These are phyloP conservation scores for Podaxis sp. DNA, from an alignment of 768 basidiomycete genomes.

Conservation along the genomic window DNA sequence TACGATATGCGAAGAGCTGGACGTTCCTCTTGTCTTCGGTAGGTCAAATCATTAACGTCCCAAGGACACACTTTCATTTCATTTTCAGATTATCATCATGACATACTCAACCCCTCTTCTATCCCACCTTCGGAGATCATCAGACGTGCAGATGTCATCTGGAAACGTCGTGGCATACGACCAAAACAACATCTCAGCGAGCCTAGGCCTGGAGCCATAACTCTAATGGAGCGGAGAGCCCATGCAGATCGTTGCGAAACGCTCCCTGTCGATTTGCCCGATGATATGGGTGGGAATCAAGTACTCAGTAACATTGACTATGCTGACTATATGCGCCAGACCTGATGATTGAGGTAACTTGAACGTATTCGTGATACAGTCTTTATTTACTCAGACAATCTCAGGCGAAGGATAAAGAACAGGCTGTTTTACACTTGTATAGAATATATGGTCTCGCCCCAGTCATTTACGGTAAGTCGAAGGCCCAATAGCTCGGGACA, in stretches of 20 bases:
- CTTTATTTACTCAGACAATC: constrained; percentile 12
- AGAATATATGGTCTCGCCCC: constrained; percentile 72
- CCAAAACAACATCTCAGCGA: constrained; percentile 95
- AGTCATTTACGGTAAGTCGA: constrained; percentile 54
- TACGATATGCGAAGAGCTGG: constrained; percentile 82
- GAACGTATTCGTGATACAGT: not conserved
- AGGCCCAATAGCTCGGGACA: constrained; percentile 3
- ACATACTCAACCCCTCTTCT: constrained; percentile 63
- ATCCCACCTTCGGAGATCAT: constrained; percentile 68
- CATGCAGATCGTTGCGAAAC: constrained; percentile 81
- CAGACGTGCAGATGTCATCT: constrained; percentile 72
- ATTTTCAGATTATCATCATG: constrained; percentile 78
- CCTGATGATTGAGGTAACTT: constrained; percentile 76
- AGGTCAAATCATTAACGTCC: constrained; percentile 17
- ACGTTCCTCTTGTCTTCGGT: constrained; percentile 71
- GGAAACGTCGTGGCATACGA: constrained; percentile 71
- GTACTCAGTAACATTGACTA: constrained; percentile 1
- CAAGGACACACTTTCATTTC: not conserved
- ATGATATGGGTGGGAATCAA: constrained; percentile 58
- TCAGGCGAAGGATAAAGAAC: constrained; percentile 87
- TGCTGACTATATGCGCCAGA: constrained; percentile 39
- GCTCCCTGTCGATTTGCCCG: constrained; percentile 63
- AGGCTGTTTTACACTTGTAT: constrained; percentile 86
- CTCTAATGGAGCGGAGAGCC: constrained; percentile 82
- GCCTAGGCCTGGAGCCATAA: constrained; percentile 80